Evolutionary conservation across 2,329 filamentous ascomycete genomes (phyloP), one percentile per base, ranked within the genome.

Genomic region (Fusarium neocosmosporiellum): DNA sequence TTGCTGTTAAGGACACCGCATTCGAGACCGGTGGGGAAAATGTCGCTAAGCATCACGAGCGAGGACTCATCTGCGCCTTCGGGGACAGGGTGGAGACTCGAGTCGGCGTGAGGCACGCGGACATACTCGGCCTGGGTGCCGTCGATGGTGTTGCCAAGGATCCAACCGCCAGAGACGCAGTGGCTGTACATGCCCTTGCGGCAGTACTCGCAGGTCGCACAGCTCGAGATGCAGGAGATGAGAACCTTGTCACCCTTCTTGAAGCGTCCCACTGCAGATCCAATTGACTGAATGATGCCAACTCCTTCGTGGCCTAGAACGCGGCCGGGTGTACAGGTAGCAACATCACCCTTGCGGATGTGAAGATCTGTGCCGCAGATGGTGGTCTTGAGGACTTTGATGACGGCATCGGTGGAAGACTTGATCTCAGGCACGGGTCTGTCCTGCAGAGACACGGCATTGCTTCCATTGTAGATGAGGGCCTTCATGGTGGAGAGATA

Each of bases 111-210:
- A 2, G 86, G 86, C 48, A 89, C 84, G 22, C 86, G 82, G 39
- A 89, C 87, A 68, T 86, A 89, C 74, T 89, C 87, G n/a, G 87
- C 88, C 74, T 89, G 87, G 0, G 86, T 88, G 50, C 87, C 87
- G 70, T 88, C 86, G 22, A 85, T 82, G 0, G 80, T 81, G 73
- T 90, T 86, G 22, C 88, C 88, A 2, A 90, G 80, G 7, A 85
- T 82, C 88, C 88, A 90, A 5, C 88, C 87, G 29, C 87, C 88
- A 14, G 83, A 85, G 9, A 81, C 81, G 77, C 88, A 90, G 70
- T 88, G 86, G 31, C 86, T 86, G 66, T 82, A 81, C 84, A 89
- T 87, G 24, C 84, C 85, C 54, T 79, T 79, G 7, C 84, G 83
- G 71, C 88, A 90, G 76, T 85, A 87, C 22, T 81, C 79, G 75